These are phyloP conservation scores for Nidula microcarpa DNA, from an alignment of 768 basidiomycete genomes.

Conservation along the genomic window DNA sequence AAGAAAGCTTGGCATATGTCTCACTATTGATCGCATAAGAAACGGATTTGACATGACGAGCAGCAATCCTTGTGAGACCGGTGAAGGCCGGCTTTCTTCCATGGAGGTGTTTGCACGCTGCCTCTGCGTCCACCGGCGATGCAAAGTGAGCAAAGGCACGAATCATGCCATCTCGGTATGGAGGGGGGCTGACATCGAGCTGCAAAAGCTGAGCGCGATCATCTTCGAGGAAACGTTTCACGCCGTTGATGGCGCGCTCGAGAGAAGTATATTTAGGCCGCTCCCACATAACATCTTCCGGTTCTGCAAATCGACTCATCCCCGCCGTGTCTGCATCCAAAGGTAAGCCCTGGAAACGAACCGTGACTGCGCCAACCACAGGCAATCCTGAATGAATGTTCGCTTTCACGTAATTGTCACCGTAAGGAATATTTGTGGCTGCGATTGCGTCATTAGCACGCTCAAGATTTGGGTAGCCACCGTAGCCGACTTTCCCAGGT, in stretches of 20 bases:
- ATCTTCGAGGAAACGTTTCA: constrained; percentile 35
- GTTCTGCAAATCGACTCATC: constrained; percentile 41
- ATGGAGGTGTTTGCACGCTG: constrained; percentile 46
- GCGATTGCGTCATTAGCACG: constrained; percentile 51
- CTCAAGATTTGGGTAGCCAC: constrained; percentile 51
- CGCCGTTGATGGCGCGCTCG: constrained; percentile 28
- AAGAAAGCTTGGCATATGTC: constrained; percentile 33
- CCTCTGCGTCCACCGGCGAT: constrained; percentile 46
- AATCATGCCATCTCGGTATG: constrained; percentile 45
- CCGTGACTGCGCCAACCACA: constrained; percentile 53
- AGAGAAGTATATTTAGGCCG: constrained; percentile 41
- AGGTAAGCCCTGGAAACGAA: constrained; percentile 57
- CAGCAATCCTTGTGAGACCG: constrained; percentile 43
- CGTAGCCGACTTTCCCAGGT: constrained; percentile 54
- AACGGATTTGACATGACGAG: constrained; percentile 52
- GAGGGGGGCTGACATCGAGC: constrained; percentile 47
- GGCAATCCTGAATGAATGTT: constrained; percentile 54
- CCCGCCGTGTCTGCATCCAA: constrained; percentile 33
- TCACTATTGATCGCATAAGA: constrained; percentile 35
- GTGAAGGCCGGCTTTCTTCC: constrained; percentile 38
- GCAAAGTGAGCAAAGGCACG: constrained; percentile 57
- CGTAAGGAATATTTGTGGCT: constrained; percentile 30
- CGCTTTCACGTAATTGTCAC: constrained; percentile 42
- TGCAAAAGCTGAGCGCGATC: constrained; percentile 22
- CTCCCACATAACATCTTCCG: constrained; percentile 49